Percentiles rank a stretch among this genome's conserved stretches.
Evolutionary conservation across 2,329 filamentous ascomycete genomes (phyloP).

Genomic region (Coleophoma eucalyptorum): DNA sequence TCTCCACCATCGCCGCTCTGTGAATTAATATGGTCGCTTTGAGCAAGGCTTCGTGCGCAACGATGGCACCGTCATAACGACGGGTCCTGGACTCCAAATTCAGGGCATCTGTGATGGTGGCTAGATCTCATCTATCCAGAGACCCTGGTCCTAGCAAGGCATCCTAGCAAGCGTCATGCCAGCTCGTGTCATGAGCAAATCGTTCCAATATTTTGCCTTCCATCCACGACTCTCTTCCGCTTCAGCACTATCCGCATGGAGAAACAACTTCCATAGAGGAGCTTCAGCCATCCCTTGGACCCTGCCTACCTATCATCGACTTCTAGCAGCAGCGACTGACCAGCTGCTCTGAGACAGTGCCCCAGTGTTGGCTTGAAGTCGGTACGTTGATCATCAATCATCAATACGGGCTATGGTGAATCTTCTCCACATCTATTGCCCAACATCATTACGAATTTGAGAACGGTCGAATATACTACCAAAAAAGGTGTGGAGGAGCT

Average conservation of each 20-base stretch:
- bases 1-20: slow-evolving; percentile 22
- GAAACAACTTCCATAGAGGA: slow-evolving; percentile 37
- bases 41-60: slow-evolving; percentile 11
- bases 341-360: slow-evolving; percentile 10
- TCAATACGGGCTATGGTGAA: slow-evolving; percentile 25
- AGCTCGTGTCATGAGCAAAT: slow-evolving; percentile 4
- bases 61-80: slow-evolving; percentile 7
- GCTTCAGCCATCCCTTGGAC: slow-evolving; percentile 11
- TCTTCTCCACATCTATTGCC: slow-evolving; percentile 16
- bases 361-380: slow-evolving; percentile 9
- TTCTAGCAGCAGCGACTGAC: slow-evolving; percentile 8
- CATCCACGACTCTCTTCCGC: background rate
- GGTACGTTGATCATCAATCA: slow-evolving; percentile 11
- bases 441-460: slow-evolving; percentile 7
- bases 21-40: slow-evolving; percentile 15
- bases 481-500: slow-evolving; percentile 4
- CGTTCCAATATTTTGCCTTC: background rate
- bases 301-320: slow-evolving; percentile 11
- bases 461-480: slow-evolving; percentile 15
- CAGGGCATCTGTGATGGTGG: slow-evolving; percentile 11
- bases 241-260: slow-evolving; percentile 32
- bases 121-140: slow-evolving; percentile 9
- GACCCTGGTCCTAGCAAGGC: slow-evolving; percentile 14
- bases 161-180: slow-evolving; percentile 11
- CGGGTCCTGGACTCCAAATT: slow-evolving; percentile 5